Percentiles rank a stretch among this genome's conserved stretches.
Evolutionary conservation across 371 early-diverging fungal genomes (phyloP).

Genomic region (Mortierella sp.): DNA sequence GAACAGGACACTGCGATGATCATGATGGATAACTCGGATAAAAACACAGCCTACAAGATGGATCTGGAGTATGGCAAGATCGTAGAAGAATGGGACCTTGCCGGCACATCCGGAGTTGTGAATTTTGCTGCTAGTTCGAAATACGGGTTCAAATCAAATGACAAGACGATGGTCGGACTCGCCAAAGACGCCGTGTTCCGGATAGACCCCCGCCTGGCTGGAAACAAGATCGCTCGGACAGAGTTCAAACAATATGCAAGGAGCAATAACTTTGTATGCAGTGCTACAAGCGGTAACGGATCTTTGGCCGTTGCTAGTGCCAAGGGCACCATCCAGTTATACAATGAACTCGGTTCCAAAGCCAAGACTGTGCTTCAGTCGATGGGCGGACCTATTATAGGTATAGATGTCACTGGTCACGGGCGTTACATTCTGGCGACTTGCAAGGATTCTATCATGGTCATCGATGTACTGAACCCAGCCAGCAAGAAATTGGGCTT

Average conservation of each 20-base stretch:
- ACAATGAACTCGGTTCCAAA: constrained; percentile 78
- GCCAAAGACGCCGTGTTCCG: constrained; percentile 85
- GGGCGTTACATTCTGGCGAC: constrained; percentile 93
- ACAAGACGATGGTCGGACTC: constrained; percentile 84
- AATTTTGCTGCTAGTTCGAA: constrained; percentile 82
- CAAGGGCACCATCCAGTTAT: constrained; percentile 94
- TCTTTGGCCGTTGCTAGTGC: constrained; percentile 85
- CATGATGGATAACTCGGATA: constrained; percentile 73
- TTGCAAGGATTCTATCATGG: constrained; percentile 85
- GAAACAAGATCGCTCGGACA: constrained; percentile 70
- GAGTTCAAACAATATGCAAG: constrained; percentile 76
- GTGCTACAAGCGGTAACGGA: constrained; percentile 84
- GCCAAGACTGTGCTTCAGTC: constrained; percentile 94
- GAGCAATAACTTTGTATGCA: constrained; percentile 77
- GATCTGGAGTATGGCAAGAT: constrained; percentile 93
- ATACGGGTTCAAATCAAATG: constrained; percentile 76
- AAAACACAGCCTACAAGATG: constrained; percentile 82
- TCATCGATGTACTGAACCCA: constrained; percentile 75
- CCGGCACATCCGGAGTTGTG: constrained; percentile 58
- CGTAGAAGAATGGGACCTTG: constrained; percentile 89
- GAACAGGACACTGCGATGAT: constrained; percentile 83
- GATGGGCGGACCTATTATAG: constrained; percentile 88
- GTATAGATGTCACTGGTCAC: constrained; percentile 89
- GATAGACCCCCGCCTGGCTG: constrained; percentile 89
- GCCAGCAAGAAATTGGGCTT: constrained; percentile 69